Evolutionary conservation across 306 rosid genomes (phyloP).

Genomic region (Corylus avellana): DNA sequence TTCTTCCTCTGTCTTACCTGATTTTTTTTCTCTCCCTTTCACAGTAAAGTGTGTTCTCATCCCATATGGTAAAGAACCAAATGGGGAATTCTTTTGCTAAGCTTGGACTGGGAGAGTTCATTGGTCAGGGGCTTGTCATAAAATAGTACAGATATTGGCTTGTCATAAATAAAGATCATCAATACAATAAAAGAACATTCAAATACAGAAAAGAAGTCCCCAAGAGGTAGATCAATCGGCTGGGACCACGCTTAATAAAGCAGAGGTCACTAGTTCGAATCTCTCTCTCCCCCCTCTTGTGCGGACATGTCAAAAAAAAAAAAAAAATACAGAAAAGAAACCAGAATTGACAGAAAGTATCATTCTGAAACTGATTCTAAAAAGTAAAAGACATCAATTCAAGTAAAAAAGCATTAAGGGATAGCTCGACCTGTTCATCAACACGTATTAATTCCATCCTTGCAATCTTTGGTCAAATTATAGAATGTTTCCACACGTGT

Average conservation of each 20-base stretch:
- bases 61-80: not conserved
- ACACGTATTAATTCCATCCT: slow-evolving; percentile 94
- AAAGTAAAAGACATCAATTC: slow-evolving; percentile 21
- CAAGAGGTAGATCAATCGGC: no score
- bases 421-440: slow-evolving; percentile 59
- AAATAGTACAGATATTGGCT: slow-evolving; percentile 35
- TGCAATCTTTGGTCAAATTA: slow-evolving; percentile 90
- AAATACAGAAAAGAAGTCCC: slow-evolving; percentile 32
- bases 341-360: slow-evolving; percentile 36
- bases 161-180: slow-evolving; percentile 37
- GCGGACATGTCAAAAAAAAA: no score
- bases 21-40: not conserved
- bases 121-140: not conserved
- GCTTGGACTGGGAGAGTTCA: not conserved
- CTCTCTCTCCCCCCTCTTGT: no score
- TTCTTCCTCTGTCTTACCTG: not conserved
- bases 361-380: slow-evolving; percentile 41
- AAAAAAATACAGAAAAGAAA: slow-evolving; percentile 33
- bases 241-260: no score
- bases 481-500: slow-evolving; percentile 86
- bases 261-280: no score
- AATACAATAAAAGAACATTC: slow-evolving; percentile 46
- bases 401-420: slow-evolving; percentile 30
- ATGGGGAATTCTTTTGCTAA: slow-evolving; percentile 11
- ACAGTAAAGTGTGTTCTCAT: not conserved